Evolutionary conservation across 208 protist species (phyloP), one percentile per base, ranked within the genome.

Genomic region (Trichomonas tenax): DNA sequence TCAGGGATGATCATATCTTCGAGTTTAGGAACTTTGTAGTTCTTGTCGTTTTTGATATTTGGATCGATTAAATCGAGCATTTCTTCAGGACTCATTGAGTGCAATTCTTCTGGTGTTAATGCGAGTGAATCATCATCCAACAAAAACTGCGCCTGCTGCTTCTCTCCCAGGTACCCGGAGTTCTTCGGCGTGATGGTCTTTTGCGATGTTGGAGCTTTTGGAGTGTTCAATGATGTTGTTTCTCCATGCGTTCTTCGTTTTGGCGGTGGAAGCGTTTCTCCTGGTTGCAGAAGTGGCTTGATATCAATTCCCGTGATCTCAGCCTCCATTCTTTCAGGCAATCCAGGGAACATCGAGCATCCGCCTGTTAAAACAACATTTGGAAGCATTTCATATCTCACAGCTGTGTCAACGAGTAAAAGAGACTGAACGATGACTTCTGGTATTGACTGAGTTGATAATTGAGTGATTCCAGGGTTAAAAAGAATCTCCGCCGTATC

Each of bases 321-420:
- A 89, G 96, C 96, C 40, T 97, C 96, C 2, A 98, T 38, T 84
- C 97, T 34, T 0, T 95, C 95, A 48, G 58, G n/a, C 15, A 97
- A 45, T 34, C 96, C 96, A 0, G 17, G 0, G 88, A 97, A 97
- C 96, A 97, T 97, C 48, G 97, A 97, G 8, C 96, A 96, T 15
- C 97, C 97, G 44, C 97, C 97, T 36, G 96, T 90, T 23, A 98
- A 86, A 95, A 98, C 95, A 31, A 98, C 93, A 81, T 97, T 98
- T 21, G 8, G 15, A 72, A 97, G 97, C 14, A 98, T 63, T 9
- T 97, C 97, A 48, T 36, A 40, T 72, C 97, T 17, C 41, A 98
- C 95, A 96, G 97, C 96, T 31, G 97, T 90, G 95, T 97, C 97
- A 88, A 84, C 97, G 31, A 97, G 97, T 95, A 96, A 81, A 44